Conservation (phyloP, 1,284 basidiomycete species). For the Chondrostereum purpureum region DNA sequence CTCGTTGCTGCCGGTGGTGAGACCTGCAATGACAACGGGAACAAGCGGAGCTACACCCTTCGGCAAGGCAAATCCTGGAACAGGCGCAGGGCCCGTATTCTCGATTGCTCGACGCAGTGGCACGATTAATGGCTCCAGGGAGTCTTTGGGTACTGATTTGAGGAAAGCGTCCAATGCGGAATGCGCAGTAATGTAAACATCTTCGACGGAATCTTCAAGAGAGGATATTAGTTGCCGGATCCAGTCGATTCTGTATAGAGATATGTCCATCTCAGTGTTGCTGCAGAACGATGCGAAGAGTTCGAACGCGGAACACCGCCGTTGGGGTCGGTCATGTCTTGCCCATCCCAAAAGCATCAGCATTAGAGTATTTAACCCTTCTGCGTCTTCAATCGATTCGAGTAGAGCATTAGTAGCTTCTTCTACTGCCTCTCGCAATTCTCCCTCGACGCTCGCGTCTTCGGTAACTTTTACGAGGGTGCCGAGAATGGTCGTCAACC, state of each 20-base stretch:
- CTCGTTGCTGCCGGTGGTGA: constrained; percentile 77
- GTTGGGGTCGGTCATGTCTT: constrained; percentile 63
- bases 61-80: constrained; percentile 85
- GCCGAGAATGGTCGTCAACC: constrained; percentile 70
- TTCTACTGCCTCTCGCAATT: constrained; percentile 66
- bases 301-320: constrained; percentile 74
- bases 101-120: constrained; percentile 89
- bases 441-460: constrained; percentile 57
- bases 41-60: constrained; percentile 89
- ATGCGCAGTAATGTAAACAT: constrained; percentile 82
- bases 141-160: constrained; percentile 89
- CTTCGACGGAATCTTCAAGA: constrained; percentile 72
- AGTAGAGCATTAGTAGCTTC: constrained; percentile 73
- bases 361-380: constrained; percentile 87
- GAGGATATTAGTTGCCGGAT: constrained; percentile 86
- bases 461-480: constrained; percentile 72
- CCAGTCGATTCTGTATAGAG: constrained; percentile 90
- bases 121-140: constrained; percentile 84
- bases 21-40: constrained; percentile 85
- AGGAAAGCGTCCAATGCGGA: constrained; percentile 82
- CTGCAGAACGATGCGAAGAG: constrained; percentile 81
- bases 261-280: constrained; percentile 71
- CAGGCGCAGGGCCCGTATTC: constrained; percentile 76
- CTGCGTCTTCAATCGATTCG: constrained; percentile 72
- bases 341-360: constrained; percentile 87